These are phyloP conservation scores for Apiotrichum siamense DNA, from an alignment of 1,284 basidiomycete species.

Conservation along the genomic window DNA sequence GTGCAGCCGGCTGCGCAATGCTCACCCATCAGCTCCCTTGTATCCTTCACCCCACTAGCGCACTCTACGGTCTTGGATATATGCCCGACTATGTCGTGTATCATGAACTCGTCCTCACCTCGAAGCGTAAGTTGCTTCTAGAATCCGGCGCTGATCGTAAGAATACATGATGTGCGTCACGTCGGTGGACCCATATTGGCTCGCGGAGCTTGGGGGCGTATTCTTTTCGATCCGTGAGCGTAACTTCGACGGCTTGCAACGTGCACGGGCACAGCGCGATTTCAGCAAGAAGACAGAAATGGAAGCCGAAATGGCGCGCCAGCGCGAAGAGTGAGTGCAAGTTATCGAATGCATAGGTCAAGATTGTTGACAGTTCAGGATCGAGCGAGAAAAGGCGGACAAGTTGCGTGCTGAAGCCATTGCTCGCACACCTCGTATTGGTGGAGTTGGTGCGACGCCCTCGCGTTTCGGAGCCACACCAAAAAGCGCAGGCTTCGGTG, in stretches of 20 bases:
- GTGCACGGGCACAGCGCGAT: conserved; percentile 72
- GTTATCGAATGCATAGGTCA: no score
- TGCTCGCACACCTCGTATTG: conserved; percentile 61
- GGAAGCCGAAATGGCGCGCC: conserved; percentile 74
- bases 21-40: conserved; percentile 37
- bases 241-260: conserved; percentile 71
- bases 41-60: conserved; percentile 85
- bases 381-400: conserved; percentile 54
- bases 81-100: conserved; percentile 96
- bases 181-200: conserved; percentile 90
- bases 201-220: conserved; percentile 85
- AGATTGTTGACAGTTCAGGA: conserved; percentile 9
- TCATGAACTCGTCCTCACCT: conserved; percentile 90
- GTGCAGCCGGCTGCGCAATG: conserved; percentile 4
- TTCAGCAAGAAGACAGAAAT: conserved; percentile 84
- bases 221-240: conserved; percentile 94
- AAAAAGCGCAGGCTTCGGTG: conserved; percentile 56
- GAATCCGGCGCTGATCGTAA: conserved; percentile 4
- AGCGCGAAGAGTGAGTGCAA: conserved; percentile 80
- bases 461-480: conserved; percentile 52
- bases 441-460: conserved; percentile 57
- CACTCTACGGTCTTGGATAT: conserved; percentile 92
- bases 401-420: conserved; percentile 58
- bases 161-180: conserved; percentile 94
- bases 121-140: conserved; percentile 56